Conservation (phyloP, 352 stramenopile genomes). For the Pythium aquatile region DNA sequence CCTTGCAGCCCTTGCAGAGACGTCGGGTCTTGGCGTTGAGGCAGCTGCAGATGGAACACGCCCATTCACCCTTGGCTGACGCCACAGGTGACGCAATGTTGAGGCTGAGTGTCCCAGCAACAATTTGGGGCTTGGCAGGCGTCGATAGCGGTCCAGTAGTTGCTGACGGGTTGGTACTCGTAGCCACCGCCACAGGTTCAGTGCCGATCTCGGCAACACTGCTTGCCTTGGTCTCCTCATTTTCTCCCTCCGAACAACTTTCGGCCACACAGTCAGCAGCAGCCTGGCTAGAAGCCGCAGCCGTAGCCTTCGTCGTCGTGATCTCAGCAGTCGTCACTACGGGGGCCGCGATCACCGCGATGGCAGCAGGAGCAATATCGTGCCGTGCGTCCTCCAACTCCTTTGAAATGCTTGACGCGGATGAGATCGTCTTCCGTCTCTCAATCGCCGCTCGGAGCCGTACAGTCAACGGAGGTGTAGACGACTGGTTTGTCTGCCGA, state of each 20-base stretch:
- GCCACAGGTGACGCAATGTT: slow-evolving; percentile 14
- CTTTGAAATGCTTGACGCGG: neutral
- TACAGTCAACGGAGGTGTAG: slow-evolving; percentile 17
- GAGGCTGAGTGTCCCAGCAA: neutral
- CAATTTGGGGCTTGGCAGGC: neutral
- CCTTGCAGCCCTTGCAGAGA: slow-evolving; percentile 49
- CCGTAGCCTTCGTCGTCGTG: neutral
- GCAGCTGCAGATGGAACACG: slow-evolving; percentile 49
- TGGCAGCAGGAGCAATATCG: neutral
- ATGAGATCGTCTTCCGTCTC: slow-evolving; percentile 23
- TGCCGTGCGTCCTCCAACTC: neutral
- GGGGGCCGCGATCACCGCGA: neutral
- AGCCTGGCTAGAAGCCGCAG: neutral
- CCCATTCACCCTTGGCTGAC: slow-evolving; percentile 39
- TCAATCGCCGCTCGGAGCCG: slow-evolving; percentile 18
- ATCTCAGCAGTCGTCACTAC: neutral
- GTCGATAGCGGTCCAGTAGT: neutral
- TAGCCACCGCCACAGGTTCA: neutral
- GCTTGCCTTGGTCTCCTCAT: slow-evolving; percentile 3
- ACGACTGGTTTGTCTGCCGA: slow-evolving; percentile 1
- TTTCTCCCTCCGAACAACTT: slow-evolving; percentile 24
- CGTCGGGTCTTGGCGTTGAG: slow-evolving; percentile 47
- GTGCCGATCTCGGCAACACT: slow-evolving; percentile 1
- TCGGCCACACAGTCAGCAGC: slow-evolving; percentile 24
- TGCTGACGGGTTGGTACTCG: neutral